Evolutionary conservation across 306 rosid species (phyloP).

Genomic region (Lathyrus sativus): DNA sequence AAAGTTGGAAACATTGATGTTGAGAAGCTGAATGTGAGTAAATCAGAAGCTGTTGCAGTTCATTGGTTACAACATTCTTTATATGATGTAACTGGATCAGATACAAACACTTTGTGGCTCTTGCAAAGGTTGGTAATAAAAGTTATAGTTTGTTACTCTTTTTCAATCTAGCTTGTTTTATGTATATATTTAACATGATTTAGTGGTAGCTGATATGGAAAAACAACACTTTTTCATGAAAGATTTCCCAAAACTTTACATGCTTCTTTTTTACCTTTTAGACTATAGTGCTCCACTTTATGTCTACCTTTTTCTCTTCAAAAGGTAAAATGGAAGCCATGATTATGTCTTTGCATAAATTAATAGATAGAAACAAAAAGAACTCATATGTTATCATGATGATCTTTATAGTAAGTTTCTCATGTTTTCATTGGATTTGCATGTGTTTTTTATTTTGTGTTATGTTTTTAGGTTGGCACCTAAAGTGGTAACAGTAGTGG

Average conservation of each 20-base stretch:
- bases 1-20: slow-evolving; percentile 83
- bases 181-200: not conserved
- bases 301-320: slow-evolving; percentile 32
- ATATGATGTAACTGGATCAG: slow-evolving; percentile 95
- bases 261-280: slow-evolving; percentile 33
- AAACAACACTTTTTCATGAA: slow-evolving; percentile 37
- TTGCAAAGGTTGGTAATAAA: slow-evolving; percentile 69
- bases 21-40: slow-evolving; percentile 69
- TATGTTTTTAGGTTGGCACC: slow-evolving; percentile 75
- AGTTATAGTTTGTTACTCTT: slow-evolving; percentile 3
- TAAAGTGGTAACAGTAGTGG: slow-evolving; percentile 96
- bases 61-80: slow-evolving; percentile 99
- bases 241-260: slow-evolving; percentile 25
- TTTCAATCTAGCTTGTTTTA: not conserved
- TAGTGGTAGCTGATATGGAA: slow-evolving; percentile 30
- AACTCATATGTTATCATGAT: not conserved
- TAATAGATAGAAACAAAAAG: slow-evolving; percentile 31
- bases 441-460: not conserved
- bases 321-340: slow-evolving; percentile 29
- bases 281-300: slow-evolving; percentile 32
- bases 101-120: slow-evolving; percentile 86
- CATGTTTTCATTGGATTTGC: slow-evolving; percentile 28
- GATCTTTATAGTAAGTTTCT: slow-evolving; percentile 21
- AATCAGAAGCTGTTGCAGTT: slow-evolving; percentile 93
- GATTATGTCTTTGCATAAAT: slow-evolving; percentile 36